Conservation (phyloP, 140 eudicot genomes). For the Ambrosia hybrid region DNA sequence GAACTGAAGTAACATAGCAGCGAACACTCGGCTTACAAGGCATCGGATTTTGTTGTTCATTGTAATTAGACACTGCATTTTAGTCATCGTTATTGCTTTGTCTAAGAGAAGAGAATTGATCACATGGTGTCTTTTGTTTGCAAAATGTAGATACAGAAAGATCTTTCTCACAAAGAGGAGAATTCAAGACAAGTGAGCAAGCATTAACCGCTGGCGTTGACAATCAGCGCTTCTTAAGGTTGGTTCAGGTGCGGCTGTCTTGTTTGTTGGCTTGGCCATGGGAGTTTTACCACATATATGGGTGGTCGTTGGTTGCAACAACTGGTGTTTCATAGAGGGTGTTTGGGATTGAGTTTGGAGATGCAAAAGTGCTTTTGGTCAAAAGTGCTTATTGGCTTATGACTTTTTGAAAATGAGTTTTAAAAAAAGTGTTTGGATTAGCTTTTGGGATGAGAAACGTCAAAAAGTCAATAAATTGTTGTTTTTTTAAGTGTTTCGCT, state of each 20-base stretch:
- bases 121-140: neutral
- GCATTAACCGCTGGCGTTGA: neutral
- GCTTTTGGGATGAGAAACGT: no score
- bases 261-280: neutral
- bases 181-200: neutral
- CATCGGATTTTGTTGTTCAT: neutral
- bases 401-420: no score
- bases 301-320: neutral
- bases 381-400: no score
- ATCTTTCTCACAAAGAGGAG: neutral
- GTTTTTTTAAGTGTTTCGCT: no score
- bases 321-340: neutral
- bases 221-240: no score
- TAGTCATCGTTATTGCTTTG: neutral
- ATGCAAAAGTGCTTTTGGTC: no score
- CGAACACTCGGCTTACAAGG: no score
- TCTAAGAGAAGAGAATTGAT: neutral
- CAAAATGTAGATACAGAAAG: neutral
- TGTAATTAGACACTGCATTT: neutral
- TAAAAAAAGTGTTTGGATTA: no score
- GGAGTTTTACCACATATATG: neutral
- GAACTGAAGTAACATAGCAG: no score
- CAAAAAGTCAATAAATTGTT: no score
- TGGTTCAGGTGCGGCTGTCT: neutral
- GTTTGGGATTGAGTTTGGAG: no score